Evolutionary conservation across 192 early-diverging fungal genomes (phyloP), one percentile per base, ranked within the genome.

Genomic region (Lobosporangium transversale): DNA sequence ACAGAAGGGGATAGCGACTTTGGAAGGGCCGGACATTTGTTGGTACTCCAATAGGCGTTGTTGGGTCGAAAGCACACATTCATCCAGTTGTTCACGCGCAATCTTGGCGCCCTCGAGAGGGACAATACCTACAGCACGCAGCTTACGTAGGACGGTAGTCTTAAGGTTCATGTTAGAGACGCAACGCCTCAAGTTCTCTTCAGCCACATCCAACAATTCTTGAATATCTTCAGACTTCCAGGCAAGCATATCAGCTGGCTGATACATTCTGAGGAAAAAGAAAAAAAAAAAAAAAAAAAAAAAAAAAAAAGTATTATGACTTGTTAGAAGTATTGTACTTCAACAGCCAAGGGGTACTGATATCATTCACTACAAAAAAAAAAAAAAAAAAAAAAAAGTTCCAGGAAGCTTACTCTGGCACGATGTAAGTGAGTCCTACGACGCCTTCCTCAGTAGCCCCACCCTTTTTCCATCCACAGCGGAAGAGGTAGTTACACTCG

Each of bases 401-500:
- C 21, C 9, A 17, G 14, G 23, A 21, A 7, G 14, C 84, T 68
- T 85, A 85, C 84, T 73, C 66, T 59, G 90, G 88, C 8, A 83
- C 71, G 31, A 95, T 85, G 58, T 90, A 94, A 29, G 83, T 79
- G 15, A 97, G 83, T 9, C 86, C 85, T 62, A 76, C 73, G 18
- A 76, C 73, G 0, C 64, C 51, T 44, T 61, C 53, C 4, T 59
- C 59, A 17, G 62, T 58, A 43, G 36, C 21, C 5, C 62, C 73
- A 27, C 17, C 45, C 53, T 82, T 82, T 37, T 80, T 58, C 37
- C 85, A 55, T 50, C 84, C 73, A 73, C 90, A 94, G 36, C 86
- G 87, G 79, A 95, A 95, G 48, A 97, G 81, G 58, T 90, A 97
- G 81, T 97, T 97, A 84, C 94, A 94, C 81, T 97, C 94, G 68